These are phyloP conservation scores for Elymus sibiricus DNA, from an alignment of 176 grass and related monocot species.

Conservation along the genomic window DNA sequence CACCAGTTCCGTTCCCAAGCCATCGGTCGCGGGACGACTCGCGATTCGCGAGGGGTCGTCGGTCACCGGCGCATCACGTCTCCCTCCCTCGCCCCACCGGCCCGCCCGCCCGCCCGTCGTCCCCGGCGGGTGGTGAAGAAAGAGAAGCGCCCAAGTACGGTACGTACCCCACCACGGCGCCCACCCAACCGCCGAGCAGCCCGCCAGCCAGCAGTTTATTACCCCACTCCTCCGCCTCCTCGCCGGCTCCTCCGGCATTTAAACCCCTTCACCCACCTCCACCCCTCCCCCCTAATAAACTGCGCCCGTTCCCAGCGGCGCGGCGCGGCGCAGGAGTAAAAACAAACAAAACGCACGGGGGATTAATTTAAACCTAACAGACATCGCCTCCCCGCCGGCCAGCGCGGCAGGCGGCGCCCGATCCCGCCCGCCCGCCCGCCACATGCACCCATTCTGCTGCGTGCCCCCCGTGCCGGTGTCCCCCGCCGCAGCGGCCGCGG, in stretches of 20 bases:
- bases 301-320: constrained; percentile 12
- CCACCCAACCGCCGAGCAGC: constrained; percentile 1
- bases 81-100: not conserved
- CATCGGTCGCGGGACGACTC: not conserved
- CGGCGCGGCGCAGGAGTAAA: not conserved
- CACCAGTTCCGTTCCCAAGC: too few species aligned
- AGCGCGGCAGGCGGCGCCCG: constrained; percentile 24
- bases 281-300: constrained; percentile 9
- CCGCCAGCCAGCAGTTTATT: constrained; percentile 5
- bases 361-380: not conserved
- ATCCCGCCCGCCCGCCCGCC: not conserved
- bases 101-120: not conserved
- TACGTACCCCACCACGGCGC: not conserved
- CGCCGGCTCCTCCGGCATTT: constrained; percentile 9
- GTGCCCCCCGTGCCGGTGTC: constrained; percentile 69
- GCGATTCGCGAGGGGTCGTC: not conserved
- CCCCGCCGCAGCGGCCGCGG: constrained; percentile 46
- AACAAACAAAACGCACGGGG: not conserved
- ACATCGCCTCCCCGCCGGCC: constrained; percentile 21
- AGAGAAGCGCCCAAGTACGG: not conserved
- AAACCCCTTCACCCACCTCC: constrained; percentile 28
- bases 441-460: constrained; percentile 98
- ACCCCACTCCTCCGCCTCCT: not conserved
- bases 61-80: not conserved
- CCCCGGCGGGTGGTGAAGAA: not conserved